These are phyloP conservation scores for Colletotrichum godetiae DNA, from an alignment of 2,329 filamentous ascomycete genomes.

Conservation along the genomic window DNA sequence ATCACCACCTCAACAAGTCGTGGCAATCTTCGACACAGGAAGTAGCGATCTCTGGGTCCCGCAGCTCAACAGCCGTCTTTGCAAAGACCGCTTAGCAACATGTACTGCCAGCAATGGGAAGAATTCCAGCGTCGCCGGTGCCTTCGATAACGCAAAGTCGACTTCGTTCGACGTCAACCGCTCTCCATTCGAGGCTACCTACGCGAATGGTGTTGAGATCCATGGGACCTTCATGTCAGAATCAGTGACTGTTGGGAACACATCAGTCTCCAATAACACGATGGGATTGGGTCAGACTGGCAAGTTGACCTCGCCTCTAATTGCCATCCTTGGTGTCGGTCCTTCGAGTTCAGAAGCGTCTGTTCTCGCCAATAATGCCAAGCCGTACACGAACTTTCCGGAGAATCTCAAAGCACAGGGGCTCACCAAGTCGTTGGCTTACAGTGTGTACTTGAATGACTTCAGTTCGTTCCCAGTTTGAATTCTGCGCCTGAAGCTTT, in stretches of 20 bases:
- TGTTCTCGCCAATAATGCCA: not conserved
- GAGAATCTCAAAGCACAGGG: not conserved
- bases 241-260: not conserved
- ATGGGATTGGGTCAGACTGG: slow-evolving; percentile 5
- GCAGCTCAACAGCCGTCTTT: slow-evolving; percentile 6
- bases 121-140: not conserved
- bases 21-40: slow-evolving; percentile 17
- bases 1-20: not conserved
- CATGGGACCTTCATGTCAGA: not conserved
- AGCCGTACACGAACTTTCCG: not conserved
- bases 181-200: not conserved
- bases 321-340: slow-evolving; percentile 12
- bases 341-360: not conserved
- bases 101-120: not conserved
- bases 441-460: not conserved
- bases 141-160: not conserved
- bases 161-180: not conserved
- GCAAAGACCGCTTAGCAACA: not conserved
- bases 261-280: not conserved
- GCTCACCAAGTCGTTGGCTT: not conserved
- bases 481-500: not conserved
- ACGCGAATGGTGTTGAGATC: not conserved
- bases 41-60: slow-evolving; percentile 20
- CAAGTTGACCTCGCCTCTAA: slow-evolving; percentile 1
- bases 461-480: not conserved